Conservation (phyloP, 371 early-diverging fungal genomes). For the Gilbertella persicaria region DNA sequence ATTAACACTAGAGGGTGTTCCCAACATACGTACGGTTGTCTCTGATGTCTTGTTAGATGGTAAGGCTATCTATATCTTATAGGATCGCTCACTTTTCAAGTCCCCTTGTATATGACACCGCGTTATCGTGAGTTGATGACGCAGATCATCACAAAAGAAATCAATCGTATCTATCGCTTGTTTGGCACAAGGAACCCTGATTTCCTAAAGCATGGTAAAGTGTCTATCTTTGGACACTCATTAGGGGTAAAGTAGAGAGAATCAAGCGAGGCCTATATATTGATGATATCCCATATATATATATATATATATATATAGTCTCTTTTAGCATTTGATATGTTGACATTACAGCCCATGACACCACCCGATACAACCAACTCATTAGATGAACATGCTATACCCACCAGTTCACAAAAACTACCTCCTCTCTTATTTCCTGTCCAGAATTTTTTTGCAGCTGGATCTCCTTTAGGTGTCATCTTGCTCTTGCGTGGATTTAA, state of each 20-base stretch:
- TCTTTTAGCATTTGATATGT: conserved; percentile 77
- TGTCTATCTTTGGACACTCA: conserved; percentile 81
- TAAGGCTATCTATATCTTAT: conserved; percentile 30
- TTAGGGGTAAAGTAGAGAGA: conserved; percentile 66
- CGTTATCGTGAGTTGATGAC: conserved; percentile 81
- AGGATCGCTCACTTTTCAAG: conserved; percentile 29
- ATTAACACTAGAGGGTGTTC: conserved; percentile 79
- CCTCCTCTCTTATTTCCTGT: conserved; percentile 48
- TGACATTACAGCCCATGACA: conserved; percentile 60
- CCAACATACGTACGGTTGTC: conserved; percentile 77
- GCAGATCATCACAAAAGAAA: conserved; percentile 67
- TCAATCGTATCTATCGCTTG: conserved; percentile 70
- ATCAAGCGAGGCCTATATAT: no score
- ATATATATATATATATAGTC: conserved; percentile 27
- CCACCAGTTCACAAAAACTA: conserved; percentile 7
- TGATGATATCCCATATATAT: no score
- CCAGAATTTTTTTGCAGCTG: conserved; percentile 67
- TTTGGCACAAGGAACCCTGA: conserved; percentile 73
- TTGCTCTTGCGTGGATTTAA: conserved; percentile 70
- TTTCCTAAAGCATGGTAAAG: conserved; percentile 70
- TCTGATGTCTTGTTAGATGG: conserved; percentile 83
- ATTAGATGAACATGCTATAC: conserved; percentile 19
- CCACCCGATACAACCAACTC: conserved; percentile 20
- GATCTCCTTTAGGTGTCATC: conserved; percentile 80
- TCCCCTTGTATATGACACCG: conserved; percentile 83